Percentiles rank a stretch among this genome's conserved stretches.
Conservation (phyloP, 2,329 filamentous ascomycete species). For the Fusarium robinianum region DNA sequence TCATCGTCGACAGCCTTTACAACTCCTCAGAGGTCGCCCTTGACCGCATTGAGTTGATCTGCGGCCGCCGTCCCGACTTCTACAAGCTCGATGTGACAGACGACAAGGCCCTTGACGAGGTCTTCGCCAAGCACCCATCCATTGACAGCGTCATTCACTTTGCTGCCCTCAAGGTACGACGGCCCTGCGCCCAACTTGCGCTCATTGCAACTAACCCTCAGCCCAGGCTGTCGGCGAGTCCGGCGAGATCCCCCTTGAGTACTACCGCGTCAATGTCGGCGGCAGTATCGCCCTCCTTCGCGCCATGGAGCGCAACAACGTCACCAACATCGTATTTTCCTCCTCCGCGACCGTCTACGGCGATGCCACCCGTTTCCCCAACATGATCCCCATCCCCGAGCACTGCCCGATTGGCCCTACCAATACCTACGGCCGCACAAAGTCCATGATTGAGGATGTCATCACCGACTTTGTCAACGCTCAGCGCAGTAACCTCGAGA, state of each 20-base stretch:
- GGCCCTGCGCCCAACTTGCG: background rate
- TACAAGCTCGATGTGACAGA: slow-evolving; percentile 88
- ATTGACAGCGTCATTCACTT: slow-evolving; percentile 99
- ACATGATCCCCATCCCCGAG: slow-evolving; percentile 99
- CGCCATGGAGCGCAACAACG: slow-evolving; percentile 86
- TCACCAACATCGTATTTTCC: slow-evolving; percentile 97
- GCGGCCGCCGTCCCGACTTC: slow-evolving; percentile 84
- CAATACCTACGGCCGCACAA: slow-evolving; percentile 97
- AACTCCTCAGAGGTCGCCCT: slow-evolving; percentile 92
- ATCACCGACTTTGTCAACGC: slow-evolving; percentile 91
- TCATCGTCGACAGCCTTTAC: slow-evolving; percentile 95
- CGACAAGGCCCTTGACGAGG: slow-evolving; percentile 78
- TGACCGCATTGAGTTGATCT: slow-evolving; percentile 93
- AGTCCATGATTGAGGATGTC: slow-evolving; percentile 87
- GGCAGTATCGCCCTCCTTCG: slow-evolving; percentile 87
- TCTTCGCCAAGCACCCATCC: slow-evolving; percentile 86
- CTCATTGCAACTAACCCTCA: slow-evolving; percentile 14
- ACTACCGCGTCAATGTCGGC: slow-evolving; percentile 96
- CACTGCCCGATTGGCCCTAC: slow-evolving; percentile 94
- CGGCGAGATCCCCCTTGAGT: slow-evolving; percentile 89
- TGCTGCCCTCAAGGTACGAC: slow-evolving; percentile 83
- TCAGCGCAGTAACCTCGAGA: slow-evolving; percentile 80
- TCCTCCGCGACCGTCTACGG: slow-evolving; percentile 98
- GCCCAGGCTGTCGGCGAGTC: slow-evolving; percentile 93
- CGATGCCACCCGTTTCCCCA: slow-evolving; percentile 90